Conservation (phyloP, 2,329 filamentous ascomycete genomes). For the Stromatinia cepivora region DNA sequence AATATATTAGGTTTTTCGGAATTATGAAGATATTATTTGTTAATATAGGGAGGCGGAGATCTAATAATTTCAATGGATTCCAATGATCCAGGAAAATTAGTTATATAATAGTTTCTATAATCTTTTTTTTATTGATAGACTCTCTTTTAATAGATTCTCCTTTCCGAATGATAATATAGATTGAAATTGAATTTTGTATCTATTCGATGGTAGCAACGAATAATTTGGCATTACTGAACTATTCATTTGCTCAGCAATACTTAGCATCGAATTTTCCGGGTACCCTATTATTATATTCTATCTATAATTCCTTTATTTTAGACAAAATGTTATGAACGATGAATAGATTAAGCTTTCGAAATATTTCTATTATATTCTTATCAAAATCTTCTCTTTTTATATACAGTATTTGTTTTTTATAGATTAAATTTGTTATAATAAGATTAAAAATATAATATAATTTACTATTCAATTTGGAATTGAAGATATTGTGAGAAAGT, state of each 20-base stretch:
- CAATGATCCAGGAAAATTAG: neutral
- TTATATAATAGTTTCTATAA: neutral
- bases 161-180: neutral
- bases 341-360: neutral
- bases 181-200: neutral
- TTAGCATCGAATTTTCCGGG: neutral
- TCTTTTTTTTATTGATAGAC: neutral
- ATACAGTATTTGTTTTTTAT: neutral
- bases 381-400: neutral
- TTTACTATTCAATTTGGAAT: neutral
- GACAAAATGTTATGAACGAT: neutral
- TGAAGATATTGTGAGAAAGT: neutral
- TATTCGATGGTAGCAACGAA: neutral
- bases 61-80: neutral
- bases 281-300: neutral
- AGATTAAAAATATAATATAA: neutral
- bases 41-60: neutral
- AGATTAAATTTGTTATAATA: neutral
- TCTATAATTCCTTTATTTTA: neutral
- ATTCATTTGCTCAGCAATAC: neutral
- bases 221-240: neutral
- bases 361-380: neutral
- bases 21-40: neutral
- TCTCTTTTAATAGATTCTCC: too few species aligned
- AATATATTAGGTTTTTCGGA: neutral